phyloP scores from a whole-genome alignment of 2,329 filamentous ascomycete species.

The Nakataea oryzae region DNA sequence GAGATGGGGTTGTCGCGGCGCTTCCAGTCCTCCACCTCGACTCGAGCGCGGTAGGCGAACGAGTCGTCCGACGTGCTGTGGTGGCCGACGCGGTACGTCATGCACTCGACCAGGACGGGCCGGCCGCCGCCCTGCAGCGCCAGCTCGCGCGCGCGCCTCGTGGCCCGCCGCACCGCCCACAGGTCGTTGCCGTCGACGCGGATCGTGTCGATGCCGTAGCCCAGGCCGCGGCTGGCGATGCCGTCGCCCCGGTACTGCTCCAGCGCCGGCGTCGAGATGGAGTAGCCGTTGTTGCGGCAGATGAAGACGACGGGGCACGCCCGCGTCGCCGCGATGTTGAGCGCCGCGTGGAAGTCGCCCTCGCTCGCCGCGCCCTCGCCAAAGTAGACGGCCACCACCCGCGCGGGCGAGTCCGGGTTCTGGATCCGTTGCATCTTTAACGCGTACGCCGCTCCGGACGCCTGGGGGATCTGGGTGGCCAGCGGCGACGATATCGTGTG shows the following conservation, averaged over 20 bases:
- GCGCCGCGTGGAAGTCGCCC: constrained; percentile 71
- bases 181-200: constrained; percentile 77
- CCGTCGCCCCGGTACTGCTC: constrained; percentile 78
- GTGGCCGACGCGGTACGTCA: constrained; percentile 94
- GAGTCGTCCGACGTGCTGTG: constrained; percentile 96
- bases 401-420: constrained; percentile 46
- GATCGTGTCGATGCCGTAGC: constrained; percentile 77
- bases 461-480: constrained; percentile 72
- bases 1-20: constrained; percentile 25
- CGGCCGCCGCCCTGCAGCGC: constrained; percentile 72
- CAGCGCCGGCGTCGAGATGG: constrained; percentile 67
- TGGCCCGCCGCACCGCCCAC: constrained; percentile 65
- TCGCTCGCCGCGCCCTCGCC: constrained; percentile 74
- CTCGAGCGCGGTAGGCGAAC: constrained; percentile 85
- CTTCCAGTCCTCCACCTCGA: constrained; percentile 90
- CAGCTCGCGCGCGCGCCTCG: constrained; percentile 59
- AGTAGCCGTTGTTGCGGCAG: constrained; percentile 76
- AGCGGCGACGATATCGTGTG: constrained; percentile 71
- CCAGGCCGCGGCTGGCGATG: constrained; percentile 65
- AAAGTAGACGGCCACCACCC: constrained; percentile 67
- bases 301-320: constrained; percentile 69
- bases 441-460: constrained; percentile 67
- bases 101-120: constrained; percentile 83
- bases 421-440: constrained; percentile 62
- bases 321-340: constrained; percentile 73